A percentile compares a stretch with the other conserved stretches of the same genome.
These are phyloP conservation scores for Tarenaya hassleriana DNA, from an alignment of 345 rosid genomes.

Conservation along the genomic window DNA sequence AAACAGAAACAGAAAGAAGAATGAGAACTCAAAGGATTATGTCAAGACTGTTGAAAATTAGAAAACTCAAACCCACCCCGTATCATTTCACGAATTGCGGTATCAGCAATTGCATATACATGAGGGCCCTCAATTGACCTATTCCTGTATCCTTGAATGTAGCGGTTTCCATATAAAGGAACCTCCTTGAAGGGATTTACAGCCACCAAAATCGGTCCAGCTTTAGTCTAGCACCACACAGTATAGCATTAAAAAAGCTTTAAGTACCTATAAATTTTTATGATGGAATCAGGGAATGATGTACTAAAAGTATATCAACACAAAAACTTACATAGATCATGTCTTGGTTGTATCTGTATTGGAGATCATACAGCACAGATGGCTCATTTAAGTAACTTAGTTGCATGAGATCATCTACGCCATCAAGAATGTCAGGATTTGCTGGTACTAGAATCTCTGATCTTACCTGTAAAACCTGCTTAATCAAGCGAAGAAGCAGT, in stretches of 20 bases:
- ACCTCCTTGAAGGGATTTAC: slow-evolving; percentile 94
- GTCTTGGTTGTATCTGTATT: slow-evolving; percentile 76
- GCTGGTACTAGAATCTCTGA: slow-evolving; percentile 72
- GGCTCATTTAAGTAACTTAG: slow-evolving; percentile 98
- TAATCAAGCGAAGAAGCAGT: slow-evolving; percentile 7
- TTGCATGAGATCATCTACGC: slow-evolving; percentile 97
- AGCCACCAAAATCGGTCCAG: slow-evolving; percentile 96
- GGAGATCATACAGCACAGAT: slow-evolving; percentile 85
- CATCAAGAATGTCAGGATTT: slow-evolving; percentile 98
- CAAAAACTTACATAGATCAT: slow-evolving; percentile 84
- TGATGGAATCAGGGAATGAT: slow-evolving; percentile 15
- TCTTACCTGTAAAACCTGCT: slow-evolving; percentile 61
- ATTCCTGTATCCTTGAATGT: slow-evolving; percentile 76
- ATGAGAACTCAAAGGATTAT: slow-evolving; percentile 9
- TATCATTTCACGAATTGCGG: slow-evolving; percentile 95
- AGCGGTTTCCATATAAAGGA: slow-evolving; percentile 73
- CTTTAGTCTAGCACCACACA: slow-evolving; percentile 67
- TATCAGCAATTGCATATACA: slow-evolving; percentile 94
- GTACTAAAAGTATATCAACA: slow-evolving; percentile 8
- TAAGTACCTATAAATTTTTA: slow-evolving; percentile 7
- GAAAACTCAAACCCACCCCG: slow-evolving; percentile 52
- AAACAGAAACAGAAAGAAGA: slow-evolving; percentile 29
- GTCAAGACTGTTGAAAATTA: slow-evolving; percentile 1
- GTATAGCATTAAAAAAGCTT: slow-evolving; percentile 12
- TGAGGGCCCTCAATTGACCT: slow-evolving; percentile 75